Evolutionary conservation across 2,329 filamentous ascomycete genomes (phyloP).

Genomic region (Hymenoscyphus albidus): DNA sequence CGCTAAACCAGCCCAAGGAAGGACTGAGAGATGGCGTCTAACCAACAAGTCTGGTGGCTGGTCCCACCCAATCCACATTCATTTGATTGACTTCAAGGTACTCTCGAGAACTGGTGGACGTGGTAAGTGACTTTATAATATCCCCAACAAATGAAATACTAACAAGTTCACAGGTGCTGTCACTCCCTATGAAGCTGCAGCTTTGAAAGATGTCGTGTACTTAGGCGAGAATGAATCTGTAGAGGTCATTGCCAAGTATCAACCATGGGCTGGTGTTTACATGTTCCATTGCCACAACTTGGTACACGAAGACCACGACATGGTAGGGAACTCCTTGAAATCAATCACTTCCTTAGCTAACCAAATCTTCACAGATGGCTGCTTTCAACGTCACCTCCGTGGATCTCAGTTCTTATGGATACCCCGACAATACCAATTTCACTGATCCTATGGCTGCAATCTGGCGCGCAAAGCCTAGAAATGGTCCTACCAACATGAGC

Average conservation of each 20-base stretch:
- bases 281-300: slow-evolving; percentile 41
- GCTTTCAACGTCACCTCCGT: slow-evolving; percentile 27
- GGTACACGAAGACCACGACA: slow-evolving; percentile 34
- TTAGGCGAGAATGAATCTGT: slow-evolving; percentile 40
- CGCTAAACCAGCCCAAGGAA: slow-evolving; percentile 44
- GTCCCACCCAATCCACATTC: slow-evolving; percentile 42
- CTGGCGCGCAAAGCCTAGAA: slow-evolving; percentile 24
- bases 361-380: slow-evolving; percentile 2
- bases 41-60: slow-evolving; percentile 22
- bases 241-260: slow-evolving; percentile 47
- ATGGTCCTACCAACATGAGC: slow-evolving; percentile 12
- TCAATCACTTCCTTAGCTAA: not conserved
- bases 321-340: slow-evolving; percentile 14
- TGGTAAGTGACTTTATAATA: not conserved
- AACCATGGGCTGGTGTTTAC: slow-evolving; percentile 50
- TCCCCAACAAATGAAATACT: too few species aligned
- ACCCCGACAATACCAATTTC: slow-evolving; percentile 24
- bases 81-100: slow-evolving; percentile 10
- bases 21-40: slow-evolving; percentile 41
- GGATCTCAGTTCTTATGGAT: slow-evolving; percentile 19
- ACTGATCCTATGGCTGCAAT: slow-evolving; percentile 25
- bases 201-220: slow-evolving; percentile 8
- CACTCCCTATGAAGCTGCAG: slow-evolving; percentile 6
- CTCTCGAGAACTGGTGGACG: slow-evolving; percentile 9
- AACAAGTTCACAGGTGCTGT: not conserved